Evolutionary conservation across 345 rosid species (phyloP).

Genomic region (Turritis glabra): DNA sequence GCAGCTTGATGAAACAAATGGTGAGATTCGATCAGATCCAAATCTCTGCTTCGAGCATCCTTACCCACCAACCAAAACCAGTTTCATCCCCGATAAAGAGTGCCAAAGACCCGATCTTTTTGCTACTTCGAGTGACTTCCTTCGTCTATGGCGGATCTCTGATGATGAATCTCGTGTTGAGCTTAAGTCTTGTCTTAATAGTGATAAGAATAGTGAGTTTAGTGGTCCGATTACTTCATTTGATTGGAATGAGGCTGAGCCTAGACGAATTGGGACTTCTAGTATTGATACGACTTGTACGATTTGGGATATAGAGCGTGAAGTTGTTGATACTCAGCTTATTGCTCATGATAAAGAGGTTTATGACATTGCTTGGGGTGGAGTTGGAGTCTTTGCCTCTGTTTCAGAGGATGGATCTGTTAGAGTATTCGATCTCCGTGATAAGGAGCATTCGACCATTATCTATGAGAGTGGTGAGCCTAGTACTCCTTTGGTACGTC

Average conservation of each 20-base stretch:
- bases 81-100: constrained; percentile 89
- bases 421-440: constrained; percentile 81
- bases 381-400: constrained; percentile 89
- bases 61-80: constrained; percentile 79
- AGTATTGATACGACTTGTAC: constrained; percentile 94
- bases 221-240: constrained; percentile 94
- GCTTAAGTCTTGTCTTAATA: constrained; percentile 61
- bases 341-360: constrained; percentile 96
- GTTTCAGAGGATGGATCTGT: constrained; percentile 88
- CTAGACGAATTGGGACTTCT: constrained; percentile 84
- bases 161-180: constrained; percentile 70
- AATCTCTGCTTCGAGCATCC: constrained; percentile 86
- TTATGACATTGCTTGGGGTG: constrained; percentile 95
- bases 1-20: constrained; percentile 88
- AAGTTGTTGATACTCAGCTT: constrained; percentile 83
- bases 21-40: constrained; percentile 78
- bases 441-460: constrained; percentile 90
- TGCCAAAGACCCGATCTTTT: constrained; percentile 79
- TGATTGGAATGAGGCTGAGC: constrained; percentile 97
- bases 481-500: constrained; percentile 71
- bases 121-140: constrained; percentile 88
- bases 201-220: constrained; percentile 83
- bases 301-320: constrained; percentile 90
- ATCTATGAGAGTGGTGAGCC: constrained; percentile 91
- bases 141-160: constrained; percentile 76